Evolutionary conservation across 805 yeast species (phyloP), one percentile per base, ranked within the genome.

Genomic region (Maudiozyma bulderi): DNA sequence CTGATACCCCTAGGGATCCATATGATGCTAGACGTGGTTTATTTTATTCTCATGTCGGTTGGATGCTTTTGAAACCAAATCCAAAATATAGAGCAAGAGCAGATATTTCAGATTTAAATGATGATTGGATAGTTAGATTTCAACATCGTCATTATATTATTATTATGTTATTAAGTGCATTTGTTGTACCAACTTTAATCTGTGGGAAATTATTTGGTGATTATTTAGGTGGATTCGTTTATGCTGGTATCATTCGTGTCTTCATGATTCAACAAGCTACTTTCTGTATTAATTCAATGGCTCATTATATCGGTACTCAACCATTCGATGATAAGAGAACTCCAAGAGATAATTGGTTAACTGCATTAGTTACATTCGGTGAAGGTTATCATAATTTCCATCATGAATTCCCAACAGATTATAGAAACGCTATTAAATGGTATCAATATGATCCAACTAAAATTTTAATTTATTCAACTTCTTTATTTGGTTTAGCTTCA

Each of bases 331-430:
- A 86, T 65, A 78, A 85, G 70, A 81, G 90, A 77, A 84, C 91
- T 34, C 93, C 93, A 57, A 77, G 93, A 70, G 91, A 86, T 68
- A 89, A 84, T 67, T 77, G 80, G 63, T 60, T 86, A 53, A 84
- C 93, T 46, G 93, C 93, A 5, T 70, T 85, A 51, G 88, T 84
- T 51, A 86, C 95, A 0, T 84, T 85, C 61, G 95, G 95, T 68
- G 95, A 86, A 70, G 95, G 95, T 54, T 84, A 85, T 74, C 93
- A 86, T 63, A 86, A 86, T 70, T 86, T 85, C 80, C 95, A 86
- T 68, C 95, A 86, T 66, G 95, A 85, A 73, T 86, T 85, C 76
- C 93, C 95, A 59, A 77, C 86, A 15, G 95, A 86, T 70, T 86
- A 85, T 76, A 80, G 95, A 77, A 85, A 85, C 64, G 93, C 93